Base-by-base conservation (phyloP, 805 yeast genomes). In the Zygotorulaspora sp. region DNA sequence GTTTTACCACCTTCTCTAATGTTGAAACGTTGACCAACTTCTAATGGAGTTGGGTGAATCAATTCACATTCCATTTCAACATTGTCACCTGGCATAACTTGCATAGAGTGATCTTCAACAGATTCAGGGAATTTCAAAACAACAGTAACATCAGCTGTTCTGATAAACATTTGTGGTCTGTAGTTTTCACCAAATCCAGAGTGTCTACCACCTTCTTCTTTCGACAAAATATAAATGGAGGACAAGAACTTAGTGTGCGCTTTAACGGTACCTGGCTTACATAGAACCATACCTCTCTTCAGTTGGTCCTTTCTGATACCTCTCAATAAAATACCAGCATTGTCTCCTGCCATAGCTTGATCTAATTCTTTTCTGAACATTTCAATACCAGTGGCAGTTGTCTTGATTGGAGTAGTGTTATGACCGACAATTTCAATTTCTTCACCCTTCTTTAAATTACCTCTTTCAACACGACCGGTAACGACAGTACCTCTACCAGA, bases 401-500 rank as follows among this genome's bases (percentile, higher is more conserved):
- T 80, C 80, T 88, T 90, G 67, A 85, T 66, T 52, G 95, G 90
- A 63, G 78, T 77, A 55, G 80, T 79, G 70, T 83, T 80, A 77
- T 74, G 77, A 62, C 98, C 98, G 48, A 92, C 96, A 64, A 92
- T 81, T 76, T 92, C 97, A 57, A 92, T 74, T 75, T 92, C 97
- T 71, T 90, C 97, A 71, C 97, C 97, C 77, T 89, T 89, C 82
- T 86, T 86, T 68, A 92, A 78, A 52, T 80, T 70, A 72, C 98
- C 98, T 74, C 98, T 88, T 77, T 90, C 97, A 55, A 88, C 98
- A 72, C 97, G 85, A 66, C 98, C 98, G 41, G 97, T 85, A 58
- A 86, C 96, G 53, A 92, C 98, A 44, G 98, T 92, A 73, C 98
- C 98, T 80, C 98, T 90, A 71, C 99, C 99, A 31, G 97, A 86